These are phyloP conservation scores for Trypanosoma vivax DNA, from an alignment of 208 protist species.

Conservation along the genomic window DNA sequence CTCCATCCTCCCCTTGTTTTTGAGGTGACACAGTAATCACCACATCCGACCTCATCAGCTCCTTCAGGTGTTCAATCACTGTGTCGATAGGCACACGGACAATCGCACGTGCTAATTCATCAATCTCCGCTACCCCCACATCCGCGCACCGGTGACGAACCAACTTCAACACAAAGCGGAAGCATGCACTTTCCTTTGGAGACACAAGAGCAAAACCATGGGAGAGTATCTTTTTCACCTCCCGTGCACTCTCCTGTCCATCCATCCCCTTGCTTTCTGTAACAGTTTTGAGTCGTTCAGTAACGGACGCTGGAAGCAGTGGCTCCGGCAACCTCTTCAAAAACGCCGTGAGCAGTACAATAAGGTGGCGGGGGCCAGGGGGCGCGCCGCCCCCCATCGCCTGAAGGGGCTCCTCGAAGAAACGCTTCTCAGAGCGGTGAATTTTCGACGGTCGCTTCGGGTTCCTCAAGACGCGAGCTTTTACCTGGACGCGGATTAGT, in stretches of 20 bases:
- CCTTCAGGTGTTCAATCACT: constrained; percentile 11
- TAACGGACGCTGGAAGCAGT: constrained; percentile 31
- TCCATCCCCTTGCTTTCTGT: no score
- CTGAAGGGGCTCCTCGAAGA: constrained; percentile 18
- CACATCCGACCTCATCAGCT: constrained; percentile 19
- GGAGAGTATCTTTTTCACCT: constrained; percentile 26
- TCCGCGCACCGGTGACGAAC: constrained; percentile 21
- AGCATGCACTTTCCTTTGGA: constrained; percentile 6
- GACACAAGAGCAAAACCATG: constrained; percentile 1
- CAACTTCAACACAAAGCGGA: constrained; percentile 17
- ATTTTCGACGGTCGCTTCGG: no score
- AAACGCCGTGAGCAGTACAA: constrained; percentile 24
- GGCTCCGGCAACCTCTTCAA: constrained; percentile 34
- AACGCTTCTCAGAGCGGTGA: constrained; percentile 2
- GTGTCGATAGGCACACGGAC: constrained; percentile 8
- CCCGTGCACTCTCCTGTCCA: no score
- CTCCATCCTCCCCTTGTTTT: background rate
- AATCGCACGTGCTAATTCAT: constrained; percentile 12
- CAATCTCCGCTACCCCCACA: constrained; percentile 32
- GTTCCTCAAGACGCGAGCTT: no score
- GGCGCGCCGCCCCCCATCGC: background rate
- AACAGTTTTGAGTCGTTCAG: no score
- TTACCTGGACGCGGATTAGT: no score
- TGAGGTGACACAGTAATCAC: background rate
- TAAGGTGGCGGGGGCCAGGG: constrained; percentile 8